These are phyloP conservation scores for Prunus mira DNA, from an alignment of 306 rosid genomes.

Conservation along the genomic window DNA sequence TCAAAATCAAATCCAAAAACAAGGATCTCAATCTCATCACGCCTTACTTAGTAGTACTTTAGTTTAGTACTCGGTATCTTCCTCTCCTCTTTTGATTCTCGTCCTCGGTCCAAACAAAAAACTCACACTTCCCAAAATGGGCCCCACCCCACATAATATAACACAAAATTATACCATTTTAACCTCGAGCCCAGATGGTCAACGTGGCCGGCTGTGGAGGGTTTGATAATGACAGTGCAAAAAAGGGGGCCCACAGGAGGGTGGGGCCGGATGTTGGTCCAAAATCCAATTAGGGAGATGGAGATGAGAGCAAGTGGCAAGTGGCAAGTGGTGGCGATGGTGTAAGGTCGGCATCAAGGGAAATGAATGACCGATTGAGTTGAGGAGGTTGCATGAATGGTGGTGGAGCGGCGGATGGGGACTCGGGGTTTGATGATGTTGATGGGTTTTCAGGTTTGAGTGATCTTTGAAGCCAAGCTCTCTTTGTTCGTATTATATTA, in stretches of 20 bases:
- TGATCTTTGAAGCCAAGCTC: conserved; percentile 46
- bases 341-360: conserved; percentile 39
- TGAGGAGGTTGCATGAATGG: background rate
- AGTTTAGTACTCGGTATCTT: conserved; percentile 21
- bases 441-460: conserved; percentile 6
- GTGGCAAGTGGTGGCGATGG: conserved; percentile 5
- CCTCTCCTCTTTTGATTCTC: conserved; percentile 25
- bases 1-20: conserved; percentile 36
- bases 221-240: background rate
- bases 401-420: conserved; percentile 10
- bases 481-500: background rate
- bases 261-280: conserved; percentile 13
- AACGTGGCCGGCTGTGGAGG: background rate
- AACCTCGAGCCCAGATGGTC: background rate
- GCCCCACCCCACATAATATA: background rate
- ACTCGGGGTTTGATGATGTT: background rate
- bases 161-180: background rate
- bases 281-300: background rate
- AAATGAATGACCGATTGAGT: background rate
- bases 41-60: conserved; percentile 3
- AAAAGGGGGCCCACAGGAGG: background rate
- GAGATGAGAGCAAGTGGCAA: background rate
- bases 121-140: conserved; percentile 13
- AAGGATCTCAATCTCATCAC: conserved; percentile 34
- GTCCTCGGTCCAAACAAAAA: conserved; percentile 12